These are phyloP conservation scores for Areca catechu DNA, from an alignment of 176 grass and related monocot species.

Conservation along the genomic window DNA sequence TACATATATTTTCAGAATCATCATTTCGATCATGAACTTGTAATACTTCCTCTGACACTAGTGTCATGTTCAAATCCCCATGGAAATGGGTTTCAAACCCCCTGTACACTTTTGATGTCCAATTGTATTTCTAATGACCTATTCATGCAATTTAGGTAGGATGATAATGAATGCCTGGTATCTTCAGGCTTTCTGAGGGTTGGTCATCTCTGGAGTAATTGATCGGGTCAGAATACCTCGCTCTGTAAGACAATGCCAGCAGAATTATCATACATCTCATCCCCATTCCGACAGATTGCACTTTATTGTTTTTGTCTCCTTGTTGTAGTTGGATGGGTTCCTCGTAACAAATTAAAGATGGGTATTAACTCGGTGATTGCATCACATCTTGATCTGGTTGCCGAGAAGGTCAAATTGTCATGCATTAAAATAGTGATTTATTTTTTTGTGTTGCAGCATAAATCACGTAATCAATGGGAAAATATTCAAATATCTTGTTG, in stretches of 20 bases:
- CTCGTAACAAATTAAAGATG: slow-evolving; percentile 96
- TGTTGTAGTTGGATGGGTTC: slow-evolving; percentile 72
- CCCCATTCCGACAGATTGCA: slow-evolving; percentile 7
- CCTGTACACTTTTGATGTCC: too few relatives aligned
- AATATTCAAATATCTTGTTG: not conserved
- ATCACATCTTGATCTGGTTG: slow-evolving; percentile 84
- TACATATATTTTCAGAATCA: too few relatives aligned
- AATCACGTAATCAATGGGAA: too few relatives aligned
- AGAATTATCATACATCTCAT: not conserved
- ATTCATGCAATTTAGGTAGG: slow-evolving; percentile 32
- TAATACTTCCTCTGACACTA: too few relatives aligned
- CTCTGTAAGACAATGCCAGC: not conserved
- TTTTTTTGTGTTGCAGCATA: too few relatives aligned
- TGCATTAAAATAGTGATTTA: not conserved
- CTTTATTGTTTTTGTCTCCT: slow-evolving; percentile 13
- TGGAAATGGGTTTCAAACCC: too few relatives aligned
- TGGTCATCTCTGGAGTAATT: slow-evolving; percentile 67
- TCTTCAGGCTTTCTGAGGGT: slow-evolving; percentile 67
- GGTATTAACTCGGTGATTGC: slow-evolving; percentile 74
- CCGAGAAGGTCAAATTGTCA: slow-evolving; percentile 57
- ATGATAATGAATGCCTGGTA: slow-evolving; percentile 94
- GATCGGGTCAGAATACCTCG: slow-evolving; percentile 56
- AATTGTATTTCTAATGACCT: slow-evolving; percentile 18
- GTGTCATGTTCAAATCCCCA: too few relatives aligned
- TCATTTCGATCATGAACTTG: too few relatives aligned